Evolutionary conservation across 352 stramenopile species (phyloP).

Genomic region (Phytophthora meadii): DNA sequence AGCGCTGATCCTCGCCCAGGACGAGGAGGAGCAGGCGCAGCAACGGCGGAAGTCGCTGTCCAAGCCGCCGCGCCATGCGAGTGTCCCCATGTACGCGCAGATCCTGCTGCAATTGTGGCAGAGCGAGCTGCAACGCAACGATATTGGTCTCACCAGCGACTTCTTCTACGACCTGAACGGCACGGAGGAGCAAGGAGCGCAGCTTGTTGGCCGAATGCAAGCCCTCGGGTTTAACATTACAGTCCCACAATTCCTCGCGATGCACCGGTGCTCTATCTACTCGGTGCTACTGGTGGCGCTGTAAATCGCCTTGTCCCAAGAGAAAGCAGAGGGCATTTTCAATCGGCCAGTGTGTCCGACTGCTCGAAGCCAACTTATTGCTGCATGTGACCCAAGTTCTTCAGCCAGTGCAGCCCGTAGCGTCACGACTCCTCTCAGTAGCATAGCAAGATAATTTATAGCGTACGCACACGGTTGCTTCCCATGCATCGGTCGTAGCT

Average conservation of each 20-base stretch:
- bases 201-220: slow-evolving; percentile 73
- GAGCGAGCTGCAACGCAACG: slow-evolving; percentile 58
- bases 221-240: slow-evolving; percentile 68
- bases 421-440: slow-evolving; percentile 22
- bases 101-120: slow-evolving; percentile 75
- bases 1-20: slow-evolving; percentile 49
- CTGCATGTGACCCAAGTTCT: slow-evolving; percentile 6
- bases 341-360: too few relatives aligned
- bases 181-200: slow-evolving; percentile 61
- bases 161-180: slow-evolving; percentile 73
- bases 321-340: too few relatives aligned
- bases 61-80: slow-evolving; percentile 72
- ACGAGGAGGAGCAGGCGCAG: slow-evolving; percentile 57
- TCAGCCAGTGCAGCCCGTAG: slow-evolving; percentile 6
- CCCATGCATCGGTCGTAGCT: slow-evolving; percentile 11
- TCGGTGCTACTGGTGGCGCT: slow-evolving; percentile 66
- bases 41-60: slow-evolving; percentile 47
- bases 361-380: slow-evolving; percentile 1
- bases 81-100: slow-evolving; percentile 71
- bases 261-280: slow-evolving; percentile 81
- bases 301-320: slow-evolving; percentile 15
- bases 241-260: slow-evolving; percentile 62
- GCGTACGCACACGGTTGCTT: slow-evolving; percentile 23
- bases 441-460: slow-evolving; percentile 47
- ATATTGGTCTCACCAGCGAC: slow-evolving; percentile 67